These are phyloP conservation scores for Hortiboletus flavorubellus DNA, from an alignment of 768 basidiomycete genomes.

Conservation along the genomic window DNA sequence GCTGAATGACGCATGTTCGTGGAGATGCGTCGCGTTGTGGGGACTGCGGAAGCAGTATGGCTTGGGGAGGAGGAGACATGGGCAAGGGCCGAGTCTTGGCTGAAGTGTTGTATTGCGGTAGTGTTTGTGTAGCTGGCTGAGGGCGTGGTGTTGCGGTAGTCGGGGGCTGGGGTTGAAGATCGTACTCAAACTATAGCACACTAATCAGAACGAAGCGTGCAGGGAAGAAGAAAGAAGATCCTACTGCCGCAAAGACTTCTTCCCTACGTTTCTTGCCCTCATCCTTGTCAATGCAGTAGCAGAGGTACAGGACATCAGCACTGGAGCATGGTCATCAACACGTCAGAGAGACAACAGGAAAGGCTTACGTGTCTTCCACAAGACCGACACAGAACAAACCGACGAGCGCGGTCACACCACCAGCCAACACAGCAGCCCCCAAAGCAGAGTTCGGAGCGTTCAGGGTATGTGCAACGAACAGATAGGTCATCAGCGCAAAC, in stretches of 20 bases:
- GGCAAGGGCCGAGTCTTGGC: conserved; percentile 7
- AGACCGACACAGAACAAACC: conserved; percentile 81
- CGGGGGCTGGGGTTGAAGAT: conserved; percentile 24
- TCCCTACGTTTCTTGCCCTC: conserved; percentile 46
- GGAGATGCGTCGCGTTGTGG: conserved; percentile 4
- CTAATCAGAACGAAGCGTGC: conserved; percentile 3
- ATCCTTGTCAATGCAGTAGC: conserved; percentile 63
- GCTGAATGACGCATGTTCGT: conserved; percentile 1
- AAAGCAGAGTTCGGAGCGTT: conserved; percentile 68
- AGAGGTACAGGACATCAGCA: conserved; percentile 63
- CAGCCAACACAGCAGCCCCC: conserved; percentile 71
- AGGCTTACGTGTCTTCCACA: conserved; percentile 66
- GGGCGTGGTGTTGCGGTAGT: conserved; percentile 11
- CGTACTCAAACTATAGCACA: conserved; percentile 39
- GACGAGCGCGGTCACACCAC: conserved; percentile 75
- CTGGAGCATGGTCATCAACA: conserved; percentile 28
- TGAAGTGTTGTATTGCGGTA: conserved; percentile 13
- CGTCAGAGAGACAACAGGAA: neutral
- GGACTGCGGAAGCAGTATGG: conserved; percentile 9
- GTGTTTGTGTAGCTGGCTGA: conserved; percentile 3
- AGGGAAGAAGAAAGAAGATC: conserved; percentile 15
- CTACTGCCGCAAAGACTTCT: conserved; percentile 55
- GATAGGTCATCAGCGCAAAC: conserved; percentile 76
- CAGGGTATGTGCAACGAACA: conserved; percentile 85
- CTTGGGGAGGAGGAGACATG: conserved; percentile 11